These are phyloP conservation scores for Ganoderma meredithae DNA, from an alignment of 1,284 basidiomycete species.

Conservation along the genomic window DNA sequence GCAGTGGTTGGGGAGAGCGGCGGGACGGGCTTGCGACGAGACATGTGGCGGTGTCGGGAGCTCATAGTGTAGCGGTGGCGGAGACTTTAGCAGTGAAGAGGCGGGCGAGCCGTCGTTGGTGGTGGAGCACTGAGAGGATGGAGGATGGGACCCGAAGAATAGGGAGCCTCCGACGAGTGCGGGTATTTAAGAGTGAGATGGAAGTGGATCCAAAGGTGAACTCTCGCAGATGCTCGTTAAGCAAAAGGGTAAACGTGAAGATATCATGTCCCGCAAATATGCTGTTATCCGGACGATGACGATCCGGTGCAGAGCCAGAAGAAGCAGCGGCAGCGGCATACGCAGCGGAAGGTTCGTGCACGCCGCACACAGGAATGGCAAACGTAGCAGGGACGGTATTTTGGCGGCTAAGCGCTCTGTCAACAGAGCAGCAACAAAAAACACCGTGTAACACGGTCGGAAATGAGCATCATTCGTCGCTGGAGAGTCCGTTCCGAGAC, in stretches of 20 bases:
- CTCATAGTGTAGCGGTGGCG: constrained; percentile 23
- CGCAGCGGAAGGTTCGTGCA: background rate
- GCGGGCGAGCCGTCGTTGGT: constrained; percentile 12
- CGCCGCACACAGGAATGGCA: constrained; percentile 11
- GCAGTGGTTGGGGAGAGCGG: constrained; percentile 64
- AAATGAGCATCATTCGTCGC: constrained; percentile 13
- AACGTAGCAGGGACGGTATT: background rate
- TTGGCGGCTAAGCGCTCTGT: background rate
- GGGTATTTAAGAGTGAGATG: constrained; percentile 29
- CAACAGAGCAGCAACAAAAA: constrained; percentile 12
- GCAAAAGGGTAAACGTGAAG: constrained; percentile 29
- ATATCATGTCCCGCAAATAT: constrained; percentile 12
- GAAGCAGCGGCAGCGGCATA: background rate
- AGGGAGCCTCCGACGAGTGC: constrained; percentile 19
- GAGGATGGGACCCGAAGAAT: constrained; percentile 22
- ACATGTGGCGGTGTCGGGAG: constrained; percentile 46
- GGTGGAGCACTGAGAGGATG: constrained; percentile 14
- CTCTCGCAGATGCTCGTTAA: constrained; percentile 21
- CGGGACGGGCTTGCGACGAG: constrained; percentile 73
- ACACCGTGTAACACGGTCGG: constrained; percentile 17
- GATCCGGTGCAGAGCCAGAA: constrained; percentile 21
- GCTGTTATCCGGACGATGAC: constrained; percentile 26
- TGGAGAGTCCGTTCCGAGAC: constrained; percentile 11
- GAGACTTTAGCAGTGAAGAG: background rate
- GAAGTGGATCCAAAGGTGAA: constrained; percentile 15